Percentiles rank a stretch among this genome's conserved stretches.
Conservation (phyloP, 148 eudicot genomes). For the Rhododendron ferrugineum region DNA sequence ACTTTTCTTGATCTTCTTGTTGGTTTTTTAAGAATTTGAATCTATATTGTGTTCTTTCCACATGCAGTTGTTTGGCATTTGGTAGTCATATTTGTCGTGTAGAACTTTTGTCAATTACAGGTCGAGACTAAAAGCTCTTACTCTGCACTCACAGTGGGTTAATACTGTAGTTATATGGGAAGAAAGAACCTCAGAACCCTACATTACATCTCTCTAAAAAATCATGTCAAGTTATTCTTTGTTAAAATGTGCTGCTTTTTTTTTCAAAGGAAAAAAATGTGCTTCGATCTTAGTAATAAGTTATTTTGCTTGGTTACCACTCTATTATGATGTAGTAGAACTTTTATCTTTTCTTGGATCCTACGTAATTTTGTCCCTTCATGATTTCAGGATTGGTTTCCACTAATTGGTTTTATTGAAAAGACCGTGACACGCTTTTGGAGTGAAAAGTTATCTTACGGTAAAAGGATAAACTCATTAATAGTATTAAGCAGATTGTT, state of each 20-base stretch:
- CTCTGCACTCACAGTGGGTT: not conserved
- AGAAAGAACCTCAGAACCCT: conserved; percentile 1
- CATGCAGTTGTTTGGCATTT: not conserved
- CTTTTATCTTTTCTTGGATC: not conserved
- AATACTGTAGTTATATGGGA: not conserved
- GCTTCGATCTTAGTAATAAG: not conserved
- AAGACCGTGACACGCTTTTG: conserved; percentile 50
- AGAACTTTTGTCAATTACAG: not conserved
- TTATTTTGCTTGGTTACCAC: not conserved
- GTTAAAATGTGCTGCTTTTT: not conserved
- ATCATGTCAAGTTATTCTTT: not conserved
- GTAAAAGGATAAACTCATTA: conserved; percentile 25
- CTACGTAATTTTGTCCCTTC: not conserved
- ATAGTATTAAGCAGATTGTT: not conserved
- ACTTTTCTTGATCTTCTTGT: not conserved
- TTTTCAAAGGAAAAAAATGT: not conserved
- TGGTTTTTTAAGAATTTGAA: not conserved
- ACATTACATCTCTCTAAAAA: not conserved
- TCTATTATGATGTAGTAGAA: not conserved
- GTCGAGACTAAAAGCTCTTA: not conserved
- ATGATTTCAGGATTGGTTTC: conserved; percentile 70
- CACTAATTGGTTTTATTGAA: conserved; percentile 55
- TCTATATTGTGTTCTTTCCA: not conserved
- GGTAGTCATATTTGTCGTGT: not conserved
- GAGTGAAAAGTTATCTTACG: conserved; percentile 41